Evolutionary conservation across 352 stramenopile species (phyloP).

Genomic region (Globisporangium abappressorium): DNA sequence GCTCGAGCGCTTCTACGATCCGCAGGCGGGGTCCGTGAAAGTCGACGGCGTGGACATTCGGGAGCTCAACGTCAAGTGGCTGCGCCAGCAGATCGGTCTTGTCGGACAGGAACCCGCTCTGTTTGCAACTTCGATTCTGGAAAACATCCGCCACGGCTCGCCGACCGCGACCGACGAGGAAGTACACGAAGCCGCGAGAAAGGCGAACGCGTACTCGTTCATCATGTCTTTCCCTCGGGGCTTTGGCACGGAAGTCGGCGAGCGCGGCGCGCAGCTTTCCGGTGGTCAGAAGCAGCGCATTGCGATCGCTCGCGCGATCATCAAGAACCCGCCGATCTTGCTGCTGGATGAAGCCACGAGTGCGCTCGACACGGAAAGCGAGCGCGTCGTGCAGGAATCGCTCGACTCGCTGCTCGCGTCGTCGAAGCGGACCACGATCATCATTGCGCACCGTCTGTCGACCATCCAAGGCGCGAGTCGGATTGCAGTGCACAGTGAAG

Average conservation of each 20-base stretch:
- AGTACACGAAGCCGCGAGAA: slow-evolving; percentile 41
- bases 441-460: slow-evolving; percentile 92
- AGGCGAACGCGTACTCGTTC: slow-evolving; percentile 92
- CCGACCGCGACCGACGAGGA: slow-evolving; percentile 40
- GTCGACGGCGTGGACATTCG: slow-evolving; percentile 51
- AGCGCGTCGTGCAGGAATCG: slow-evolving; percentile 66
- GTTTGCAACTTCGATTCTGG: slow-evolving; percentile 45
- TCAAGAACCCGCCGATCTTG: slow-evolving; percentile 83
- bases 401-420: slow-evolving; percentile 49
- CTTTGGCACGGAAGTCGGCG: slow-evolving; percentile 90
- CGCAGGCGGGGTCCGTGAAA: slow-evolving; percentile 36
- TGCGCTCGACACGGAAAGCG: slow-evolving; percentile 62
- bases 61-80: slow-evolving; percentile 74
- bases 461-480: slow-evolving; percentile 93
- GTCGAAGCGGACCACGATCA: slow-evolving; percentile 3
- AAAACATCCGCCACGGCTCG: slow-evolving; percentile 79
- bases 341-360: slow-evolving; percentile 38
- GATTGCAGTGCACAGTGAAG: slow-evolving; percentile 93
- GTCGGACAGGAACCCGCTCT: slow-evolving; percentile 81
- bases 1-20: slow-evolving; percentile 19
- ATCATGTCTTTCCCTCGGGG: slow-evolving; percentile 86
- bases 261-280: slow-evolving; percentile 81
- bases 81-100: slow-evolving; percentile 86
- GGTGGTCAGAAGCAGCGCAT: slow-evolving; percentile 90
- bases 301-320: slow-evolving; percentile 88